Evolutionary conservation across 2,329 filamentous ascomycete species (phyloP), one percentile per base, ranked within the genome.

Genomic region (Cordyceps cateniannulata): DNA sequence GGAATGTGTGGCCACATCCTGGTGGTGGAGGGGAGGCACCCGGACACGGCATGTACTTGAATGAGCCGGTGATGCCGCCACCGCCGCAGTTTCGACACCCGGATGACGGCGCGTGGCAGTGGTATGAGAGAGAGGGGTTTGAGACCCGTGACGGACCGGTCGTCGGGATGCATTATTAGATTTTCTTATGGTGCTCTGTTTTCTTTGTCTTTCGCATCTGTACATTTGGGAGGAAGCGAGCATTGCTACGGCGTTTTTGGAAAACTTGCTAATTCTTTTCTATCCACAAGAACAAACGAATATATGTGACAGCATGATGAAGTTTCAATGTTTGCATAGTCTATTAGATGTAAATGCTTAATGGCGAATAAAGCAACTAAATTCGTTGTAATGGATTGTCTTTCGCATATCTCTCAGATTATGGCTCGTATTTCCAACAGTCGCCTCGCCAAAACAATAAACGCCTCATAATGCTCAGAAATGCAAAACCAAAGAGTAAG

Each of bases 121-220:
- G 72, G 69, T 68, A 72, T 57, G 68, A 69, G 61, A 69, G 66
- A 44, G 72, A 75, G 59, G 71, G 71, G 24, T 71, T 73, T 59
- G 67, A 66, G 27, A 65, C 70, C 52, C 66, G 63, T 42, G 65
- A 62, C 44, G 47, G 56, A n/a, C 29, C 44, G 45, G 52, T 48
- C 27, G 14, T 60, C 7, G 58, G 58, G 29, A 42, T 44, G 32
- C 58, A 40, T 9, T 60, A 60, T 42, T 60, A 60, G 50, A 42
- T n/a, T 48, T 60, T 42, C 20, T 16, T 35, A 10, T 35, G 29
- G 29, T 9, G 32, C 10, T 12, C 10, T 35, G 10, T 10, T 35
- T 12, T 12, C 32, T 35, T 35, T 35, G 27, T 14, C 25, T 4
- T 60, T 47, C 20, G 35, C 49, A 38, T 32, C 16, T 59, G 48